Base-by-base conservation (phyloP, 2,329 filamentous ascomycete species). In the Huntiella decipiens region DNA sequence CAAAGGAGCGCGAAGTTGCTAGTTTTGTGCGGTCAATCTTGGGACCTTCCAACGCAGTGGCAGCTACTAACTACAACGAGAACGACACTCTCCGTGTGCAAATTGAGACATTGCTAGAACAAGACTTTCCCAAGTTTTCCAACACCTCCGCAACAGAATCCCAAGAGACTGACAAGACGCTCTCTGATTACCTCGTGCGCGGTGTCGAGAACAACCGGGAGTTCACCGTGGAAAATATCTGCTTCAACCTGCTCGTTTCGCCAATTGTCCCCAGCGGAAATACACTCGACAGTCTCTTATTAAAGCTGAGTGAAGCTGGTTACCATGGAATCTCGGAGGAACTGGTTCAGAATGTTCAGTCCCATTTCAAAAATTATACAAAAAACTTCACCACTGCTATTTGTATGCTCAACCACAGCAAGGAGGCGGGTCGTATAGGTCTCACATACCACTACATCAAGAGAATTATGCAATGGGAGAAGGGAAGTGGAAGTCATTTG, bases 221-320 rank as follows among this genome's bases (percentile, higher is more conserved):
- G 36, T 22, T 43, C 35, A 48, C 47, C 3, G 57, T 66, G 31
- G 58, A 56, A n/a, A 67, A 65, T 53, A 63, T 76, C 44, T 74
- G 71, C 58, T 77, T 78, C 59, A 84, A 83, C 55, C 61, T 91
- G 3, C 66, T 84, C 12, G 62, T 74, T 3, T 75, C 73, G 2
- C 58, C 67, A 2, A 64, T 72, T 13, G 71, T 75, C 0, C 79
- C 82, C 0, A 73, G 73, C 51, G 68, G 82, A 33, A 66, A 75
- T 52, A 84, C 77, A 3, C 84, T 77, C 62, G 86, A 86, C 55
- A 68, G 70, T 10, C 66, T 91, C 19, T 68, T 88, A 2, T 58
- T 71, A n/a, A 71, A 73, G n/a, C 75, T 88, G 43, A 66, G 70
- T 44, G 63, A 65, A 31, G 56, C 68, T 4, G 62, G 66, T 22